Evolutionary conservation across 805 yeast species (phyloP).

Genomic region (Kluyveromyces lactis): DNA sequence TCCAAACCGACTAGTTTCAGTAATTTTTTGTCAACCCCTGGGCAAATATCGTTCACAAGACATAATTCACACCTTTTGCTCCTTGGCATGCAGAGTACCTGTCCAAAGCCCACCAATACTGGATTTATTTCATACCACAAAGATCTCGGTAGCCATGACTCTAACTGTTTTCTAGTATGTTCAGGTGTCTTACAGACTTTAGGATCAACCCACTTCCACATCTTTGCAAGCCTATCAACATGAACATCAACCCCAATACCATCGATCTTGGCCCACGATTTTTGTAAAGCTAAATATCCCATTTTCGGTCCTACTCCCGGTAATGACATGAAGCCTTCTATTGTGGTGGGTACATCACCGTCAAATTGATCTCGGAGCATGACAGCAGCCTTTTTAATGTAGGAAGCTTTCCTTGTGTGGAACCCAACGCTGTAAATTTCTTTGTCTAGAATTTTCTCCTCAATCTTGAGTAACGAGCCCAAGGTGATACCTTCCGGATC

Average conservation of each 20-base stretch:
- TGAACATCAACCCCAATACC: constrained; percentile 97
- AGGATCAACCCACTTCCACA: constrained; percentile 69
- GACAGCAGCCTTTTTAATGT: constrained; percentile 52
- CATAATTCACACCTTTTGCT: constrained; percentile 68
- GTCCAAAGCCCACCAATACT: constrained; percentile 87
- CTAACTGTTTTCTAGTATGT: constrained; percentile 56
- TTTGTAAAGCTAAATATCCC: constrained; percentile 76
- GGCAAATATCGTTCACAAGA: constrained; percentile 49
- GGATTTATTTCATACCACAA: constrained; percentile 85
- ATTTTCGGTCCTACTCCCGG: constrained; percentile 97
- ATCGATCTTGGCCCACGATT: constrained; percentile 65
- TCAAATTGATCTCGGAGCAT: constrained; percentile 41
- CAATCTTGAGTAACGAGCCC: constrained; percentile 41
- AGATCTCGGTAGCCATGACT: constrained; percentile 64
- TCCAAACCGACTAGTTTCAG: constrained; percentile 24
- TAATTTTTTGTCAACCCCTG: constrained; percentile 43
- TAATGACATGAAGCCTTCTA: constrained; percentile 50
- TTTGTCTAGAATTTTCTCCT: constrained; percentile 51
- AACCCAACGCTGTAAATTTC: constrained; percentile 80
- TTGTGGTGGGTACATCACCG: constrained; percentile 70
- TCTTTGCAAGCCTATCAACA: constrained; percentile 66
- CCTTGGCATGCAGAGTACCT: constrained; percentile 70
- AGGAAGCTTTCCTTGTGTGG: constrained; percentile 70
- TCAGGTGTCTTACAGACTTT: constrained; percentile 57
- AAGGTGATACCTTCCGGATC: constrained; percentile 45